phyloP scores from a whole-genome alignment of 768 basidiomycete genomes.

The Suillus decipiens region DNA sequence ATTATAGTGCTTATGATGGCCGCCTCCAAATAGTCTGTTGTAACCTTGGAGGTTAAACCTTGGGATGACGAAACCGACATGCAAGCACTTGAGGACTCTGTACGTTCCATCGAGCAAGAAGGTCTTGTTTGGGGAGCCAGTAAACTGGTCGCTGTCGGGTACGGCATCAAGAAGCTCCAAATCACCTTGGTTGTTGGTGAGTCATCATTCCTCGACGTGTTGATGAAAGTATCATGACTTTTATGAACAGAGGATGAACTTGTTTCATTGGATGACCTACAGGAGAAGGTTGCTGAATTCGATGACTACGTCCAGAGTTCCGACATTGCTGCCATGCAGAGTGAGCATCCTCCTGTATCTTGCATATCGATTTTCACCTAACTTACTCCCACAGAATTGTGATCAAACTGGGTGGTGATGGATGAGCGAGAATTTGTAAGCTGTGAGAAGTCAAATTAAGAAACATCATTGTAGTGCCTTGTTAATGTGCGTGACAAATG shows the following conservation, averaged over 20 bases:
- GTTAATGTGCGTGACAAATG: slow-evolving; percentile 1
- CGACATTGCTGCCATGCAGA: slow-evolving; percentile 94
- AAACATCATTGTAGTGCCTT: neutral
- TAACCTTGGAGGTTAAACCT: slow-evolving; percentile 97
- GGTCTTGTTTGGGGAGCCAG: slow-evolving; percentile 96
- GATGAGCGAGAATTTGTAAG: slow-evolving; percentile 3
- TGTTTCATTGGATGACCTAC: slow-evolving; percentile 89
- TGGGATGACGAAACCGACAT: slow-evolving; percentile 99
- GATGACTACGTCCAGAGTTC: slow-evolving; percentile 91
- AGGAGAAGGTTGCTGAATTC: slow-evolving; percentile 85
- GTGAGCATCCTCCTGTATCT: slow-evolving; percentile 40
- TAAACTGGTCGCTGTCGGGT: slow-evolving; percentile 91
- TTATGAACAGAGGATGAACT: slow-evolving; percentile 82
- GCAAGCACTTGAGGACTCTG: slow-evolving; percentile 77
- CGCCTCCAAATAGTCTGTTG: slow-evolving; percentile 74
- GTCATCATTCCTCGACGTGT: slow-evolving; percentile 20
- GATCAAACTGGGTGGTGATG: neutral
- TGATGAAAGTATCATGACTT: slow-evolving; percentile 2
- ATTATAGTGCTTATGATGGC: slow-evolving; percentile 13
- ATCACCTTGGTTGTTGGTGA: slow-evolving; percentile 60
- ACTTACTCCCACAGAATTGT: slow-evolving; percentile 22
- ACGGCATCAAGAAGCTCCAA: slow-evolving; percentile 92
- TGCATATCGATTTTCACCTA: neutral
- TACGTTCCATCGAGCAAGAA: slow-evolving; percentile 83
- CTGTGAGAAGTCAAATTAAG: neutral